Evolutionary conservation across 2,329 filamentous ascomycete genomes (phyloP).

Genomic region (Aureobasidium uvarum): DNA sequence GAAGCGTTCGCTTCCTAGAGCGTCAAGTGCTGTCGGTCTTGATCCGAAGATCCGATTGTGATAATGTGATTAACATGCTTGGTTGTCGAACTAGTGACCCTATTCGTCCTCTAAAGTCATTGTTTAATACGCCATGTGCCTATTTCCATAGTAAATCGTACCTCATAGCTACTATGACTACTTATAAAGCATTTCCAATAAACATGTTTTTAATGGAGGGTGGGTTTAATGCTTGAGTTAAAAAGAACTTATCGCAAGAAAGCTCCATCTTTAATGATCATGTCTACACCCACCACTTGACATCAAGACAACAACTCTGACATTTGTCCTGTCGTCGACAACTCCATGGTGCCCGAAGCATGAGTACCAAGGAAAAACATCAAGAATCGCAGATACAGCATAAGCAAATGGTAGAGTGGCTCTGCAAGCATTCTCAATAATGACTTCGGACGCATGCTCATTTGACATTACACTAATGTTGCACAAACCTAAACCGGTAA

Average conservation of each 20-base stretch:
- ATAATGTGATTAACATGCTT: neutral
- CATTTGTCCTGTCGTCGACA: too few species aligned
- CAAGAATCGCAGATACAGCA: too few species aligned
- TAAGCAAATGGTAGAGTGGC: too few species aligned
- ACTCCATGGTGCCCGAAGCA: too few species aligned
- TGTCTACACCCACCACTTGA: too few species aligned
- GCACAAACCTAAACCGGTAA: neutral
- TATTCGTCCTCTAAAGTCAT: neutral
- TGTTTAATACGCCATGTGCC: neutral
- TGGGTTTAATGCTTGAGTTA: neutral
- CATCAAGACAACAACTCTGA: too few species aligned
- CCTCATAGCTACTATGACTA: neutral
- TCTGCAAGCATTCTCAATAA: neutral
- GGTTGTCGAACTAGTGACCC: neutral
- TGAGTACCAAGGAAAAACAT: too few species aligned
- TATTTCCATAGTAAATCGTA: neutral
- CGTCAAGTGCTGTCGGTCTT: neutral
- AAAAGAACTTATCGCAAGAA: too few species aligned
- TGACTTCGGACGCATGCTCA: neutral
- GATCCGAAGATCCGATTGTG: too few species aligned
- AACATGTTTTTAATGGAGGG: neutral
- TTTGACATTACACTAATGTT: neutral
- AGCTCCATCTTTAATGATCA: too few species aligned
- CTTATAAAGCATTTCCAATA: too few species aligned
- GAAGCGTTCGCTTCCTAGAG: neutral